Conservation (phyloP, 2,329 filamentous ascomycete species). For the Ceratocystis variospora region DNA sequence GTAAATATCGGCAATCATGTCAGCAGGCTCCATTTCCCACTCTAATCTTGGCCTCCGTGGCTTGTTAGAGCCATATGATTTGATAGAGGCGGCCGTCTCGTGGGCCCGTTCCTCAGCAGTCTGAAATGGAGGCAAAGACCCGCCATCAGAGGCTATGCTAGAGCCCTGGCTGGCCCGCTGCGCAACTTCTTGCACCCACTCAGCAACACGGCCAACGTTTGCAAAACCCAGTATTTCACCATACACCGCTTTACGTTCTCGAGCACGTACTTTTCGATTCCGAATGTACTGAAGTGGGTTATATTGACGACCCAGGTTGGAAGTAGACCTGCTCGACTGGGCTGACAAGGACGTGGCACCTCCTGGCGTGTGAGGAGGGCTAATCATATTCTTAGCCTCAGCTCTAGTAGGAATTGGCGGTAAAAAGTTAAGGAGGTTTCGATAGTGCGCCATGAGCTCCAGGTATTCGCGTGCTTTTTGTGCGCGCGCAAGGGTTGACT, state of each 20-base stretch:
- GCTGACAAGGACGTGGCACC: conserved; percentile 17
- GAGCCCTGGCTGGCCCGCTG: conserved; percentile 20
- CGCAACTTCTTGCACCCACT: conserved; percentile 61
- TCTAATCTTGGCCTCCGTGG: conserved; percentile 62
- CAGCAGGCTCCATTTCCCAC: conserved; percentile 71
- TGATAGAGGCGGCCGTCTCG: conserved; percentile 31
- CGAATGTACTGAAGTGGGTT: conserved; percentile 88
- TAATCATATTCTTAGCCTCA: conserved; percentile 5
- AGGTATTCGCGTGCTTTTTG: conserved; percentile 76
- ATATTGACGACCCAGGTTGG: conserved; percentile 53
- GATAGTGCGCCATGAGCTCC: conserved; percentile 73
- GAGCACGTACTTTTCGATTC: conserved; percentile 71
- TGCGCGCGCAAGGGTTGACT: conserved; percentile 65
- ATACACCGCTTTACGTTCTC: conserved; percentile 62
- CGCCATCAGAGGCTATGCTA: conserved; percentile 3
- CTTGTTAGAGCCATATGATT: conserved; percentile 39
- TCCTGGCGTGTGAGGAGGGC: conserved; percentile 30
- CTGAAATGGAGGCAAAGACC: conserved; percentile 33
- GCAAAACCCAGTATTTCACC: conserved; percentile 64
- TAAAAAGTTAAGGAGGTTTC: conserved; percentile 62
- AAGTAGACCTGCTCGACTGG: conserved; percentile 27
- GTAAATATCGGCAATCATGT: conserved; percentile 76
- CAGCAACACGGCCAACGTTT: conserved; percentile 54
- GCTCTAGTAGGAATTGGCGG: conserved; percentile 48
- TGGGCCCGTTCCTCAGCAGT: conserved; percentile 33